Conservation (phyloP, 163 green algal species). For the Chlamydomonas reinhardtii region DNA sequence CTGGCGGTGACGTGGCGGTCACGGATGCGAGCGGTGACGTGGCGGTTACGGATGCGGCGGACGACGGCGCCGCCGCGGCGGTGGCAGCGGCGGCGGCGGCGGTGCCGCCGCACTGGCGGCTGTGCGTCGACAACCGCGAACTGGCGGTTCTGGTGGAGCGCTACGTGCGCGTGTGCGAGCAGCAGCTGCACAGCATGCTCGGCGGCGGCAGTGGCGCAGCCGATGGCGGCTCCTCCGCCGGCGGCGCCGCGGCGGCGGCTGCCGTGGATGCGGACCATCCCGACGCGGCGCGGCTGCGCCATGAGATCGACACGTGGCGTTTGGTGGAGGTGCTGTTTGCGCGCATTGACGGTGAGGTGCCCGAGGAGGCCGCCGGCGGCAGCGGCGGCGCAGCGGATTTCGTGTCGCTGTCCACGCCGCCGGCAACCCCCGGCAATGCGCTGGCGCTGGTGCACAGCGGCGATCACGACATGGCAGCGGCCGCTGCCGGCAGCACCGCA, state of each 20-base stretch:
- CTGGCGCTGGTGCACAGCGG: not conserved
- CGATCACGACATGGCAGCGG: constrained; percentile 18
- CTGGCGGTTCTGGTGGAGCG: constrained; percentile 24
- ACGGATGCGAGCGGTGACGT: not conserved
- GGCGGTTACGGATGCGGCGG: not conserved
- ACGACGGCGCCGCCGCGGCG: not conserved
- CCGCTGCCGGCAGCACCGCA: not conserved
- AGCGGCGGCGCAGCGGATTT: constrained; percentile 32
- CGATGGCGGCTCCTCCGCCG: not conserved
- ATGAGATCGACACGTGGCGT: constrained; percentile 73
- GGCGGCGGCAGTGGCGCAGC: not conserved
- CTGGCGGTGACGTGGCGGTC: no score
- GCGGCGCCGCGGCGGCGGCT: not conserved
- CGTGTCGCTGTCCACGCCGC: constrained; percentile 27
- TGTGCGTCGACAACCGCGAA: constrained; percentile 19
- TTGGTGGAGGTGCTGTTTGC: constrained; percentile 77
- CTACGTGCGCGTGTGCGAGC: constrained; percentile 14
- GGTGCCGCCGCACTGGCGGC: constrained; percentile 34
- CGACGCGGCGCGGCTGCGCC: constrained; percentile 39
- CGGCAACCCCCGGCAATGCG: not conserved
- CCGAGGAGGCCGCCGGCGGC: constrained; percentile 43
- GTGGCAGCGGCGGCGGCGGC: no score
- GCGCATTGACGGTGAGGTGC: constrained; percentile 56
- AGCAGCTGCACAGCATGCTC: constrained; percentile 27
- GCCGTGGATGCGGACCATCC: constrained; percentile 8